Evolutionary conservation across 768 basidiomycete genomes (phyloP), one percentile per base, ranked within the genome.

Genomic region (Russula sp.): DNA sequence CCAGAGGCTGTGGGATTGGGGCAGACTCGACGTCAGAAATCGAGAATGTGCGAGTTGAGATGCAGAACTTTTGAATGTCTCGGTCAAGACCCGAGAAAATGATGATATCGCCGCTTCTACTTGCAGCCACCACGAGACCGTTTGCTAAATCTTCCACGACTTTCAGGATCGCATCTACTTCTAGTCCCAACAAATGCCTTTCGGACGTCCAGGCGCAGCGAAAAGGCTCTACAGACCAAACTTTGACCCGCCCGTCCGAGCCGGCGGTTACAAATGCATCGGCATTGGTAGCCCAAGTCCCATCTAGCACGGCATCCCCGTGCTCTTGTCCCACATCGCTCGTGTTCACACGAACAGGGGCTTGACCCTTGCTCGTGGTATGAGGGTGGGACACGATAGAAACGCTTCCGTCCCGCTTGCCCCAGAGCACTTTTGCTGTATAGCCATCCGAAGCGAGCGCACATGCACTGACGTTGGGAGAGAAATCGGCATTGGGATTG

Each of bases 401-500:
- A 8, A 94, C 79, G 58, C 85, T 83, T 34, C 91, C 91, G 54
- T 79, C 82, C 31, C 78, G 75, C 68, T 83, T 87, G 4, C 90
- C 91, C 91, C 91, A 93, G 6, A 83, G 74, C 13, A 89, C 77
- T 59, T 82, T 84, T 10, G 82, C 89, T 0, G 85, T 84, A 5
- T 82, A 82, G 4, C 87, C 86, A 31, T 83, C 81, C 0, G 88
- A 85, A 18, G 79, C 68, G 27, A 91, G 73, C 4, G 77, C 74
- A 63, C 85, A 87, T 0, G 78, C 71, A 14, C 85, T 82, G 11
- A 90, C 79, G 56, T 89, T 78, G 2, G 88, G 87, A 1, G 82
- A 79, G 64, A 91, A 87, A 68, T 91, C 88, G 13, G 81, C 80
- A 67, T 90, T 89, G 4, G 87, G 88, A 68, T 91, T 90, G 4